These are phyloP conservation scores for Claviceps paspali DNA, from an alignment of 2,329 filamentous ascomycete genomes.

Conservation along the genomic window DNA sequence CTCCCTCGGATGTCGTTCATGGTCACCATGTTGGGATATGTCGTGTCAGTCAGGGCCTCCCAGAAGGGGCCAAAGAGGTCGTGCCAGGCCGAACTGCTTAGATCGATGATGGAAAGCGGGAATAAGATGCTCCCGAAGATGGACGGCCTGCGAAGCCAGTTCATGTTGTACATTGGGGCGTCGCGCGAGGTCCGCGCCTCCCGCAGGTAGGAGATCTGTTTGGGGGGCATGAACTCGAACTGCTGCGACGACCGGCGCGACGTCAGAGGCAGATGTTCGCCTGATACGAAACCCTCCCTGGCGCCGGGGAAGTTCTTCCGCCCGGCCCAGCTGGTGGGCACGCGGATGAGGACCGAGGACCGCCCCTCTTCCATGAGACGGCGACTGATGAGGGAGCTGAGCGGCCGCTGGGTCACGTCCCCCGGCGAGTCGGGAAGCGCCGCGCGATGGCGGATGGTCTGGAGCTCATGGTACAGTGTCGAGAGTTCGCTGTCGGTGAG, in stretches of 20 bases:
- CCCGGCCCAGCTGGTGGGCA: conserved; percentile 11
- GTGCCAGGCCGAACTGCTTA: conserved; percentile 9
- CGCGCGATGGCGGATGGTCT: conserved; percentile 10
- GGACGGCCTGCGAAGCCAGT: conserved; percentile 14
- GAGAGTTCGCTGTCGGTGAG: no score
- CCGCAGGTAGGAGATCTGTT: conserved; percentile 9
- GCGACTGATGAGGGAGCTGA: conserved; percentile 13
- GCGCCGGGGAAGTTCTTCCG: conserved; percentile 11
- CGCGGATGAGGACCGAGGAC: conserved; percentile 16
- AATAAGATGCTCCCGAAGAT: conserved; percentile 2
- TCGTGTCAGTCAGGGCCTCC: conserved; percentile 8
- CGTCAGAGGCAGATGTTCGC: conserved; percentile 11
- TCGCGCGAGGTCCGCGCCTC: conserved; percentile 6
- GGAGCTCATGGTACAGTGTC: conserved; percentile 12
- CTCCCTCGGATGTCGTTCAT: conserved; percentile 14
- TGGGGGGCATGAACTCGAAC: no score
- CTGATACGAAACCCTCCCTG: conserved; percentile 14
- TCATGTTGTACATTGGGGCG: conserved; percentile 10
- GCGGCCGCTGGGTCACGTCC: conserved; percentile 13
- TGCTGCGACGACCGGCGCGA: conserved; percentile 14
- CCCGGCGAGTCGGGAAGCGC: conserved; percentile 8
- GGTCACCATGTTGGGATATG: conserved; percentile 20
- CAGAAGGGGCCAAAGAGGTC: conserved; percentile 13
- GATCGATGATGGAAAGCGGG: conserved; percentile 3
- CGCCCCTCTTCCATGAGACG: background rate